Base-by-base conservation (phyloP, 805 yeast species). In the Zygosaccharomyces siamensis region DNA sequence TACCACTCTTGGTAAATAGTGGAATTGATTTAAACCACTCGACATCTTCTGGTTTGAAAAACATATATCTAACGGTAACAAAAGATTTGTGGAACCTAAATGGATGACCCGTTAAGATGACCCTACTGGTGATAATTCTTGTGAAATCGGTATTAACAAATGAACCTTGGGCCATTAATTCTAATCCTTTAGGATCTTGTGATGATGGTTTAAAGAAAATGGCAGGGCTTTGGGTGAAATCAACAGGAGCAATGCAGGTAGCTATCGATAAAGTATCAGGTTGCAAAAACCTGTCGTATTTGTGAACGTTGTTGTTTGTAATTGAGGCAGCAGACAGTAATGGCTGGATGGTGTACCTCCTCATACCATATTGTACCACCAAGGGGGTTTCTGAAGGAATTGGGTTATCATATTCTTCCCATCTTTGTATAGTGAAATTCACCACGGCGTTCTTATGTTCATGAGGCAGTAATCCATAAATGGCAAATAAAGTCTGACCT, bases 61-160 rank as follows among this genome's bases (percentile, higher is more conserved):
- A 93, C 99, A 93, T 93, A 78, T 89, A 93, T 58, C 98, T 83
- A 50, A 93, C 78, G 2, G 99, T 93, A 54, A 93, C 88, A 36
- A 90, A 86, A 51, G 77, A 80, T 72, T 88, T 92, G 75, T 95
- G 97, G 60, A 93, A 90, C 74, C 90, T 93, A 69, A 89, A 83
- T 39, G 97, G 96, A 58, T 89, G 89, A 49, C 99, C 99, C 0
- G 98, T 93, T 47, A 93, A 72, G 5, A 93, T 81, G 4, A 84
- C 83, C 65, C 98, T 79, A 76, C 92, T 89, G 28, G 95, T 96
- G 47, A 90, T 64, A 23, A 92, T 77, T 67, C 98, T 79, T 11
- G 84, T 77, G 61, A 85, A 87, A 68, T 93, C 97, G 39, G 90
- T 79, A 64, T 88, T 88, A 60, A 86, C 75, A 73, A 89, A 86